phyloP scores from a whole-genome alignment of 768 basidiomycete genomes.

The Rhodotorula diobovata region DNA sequence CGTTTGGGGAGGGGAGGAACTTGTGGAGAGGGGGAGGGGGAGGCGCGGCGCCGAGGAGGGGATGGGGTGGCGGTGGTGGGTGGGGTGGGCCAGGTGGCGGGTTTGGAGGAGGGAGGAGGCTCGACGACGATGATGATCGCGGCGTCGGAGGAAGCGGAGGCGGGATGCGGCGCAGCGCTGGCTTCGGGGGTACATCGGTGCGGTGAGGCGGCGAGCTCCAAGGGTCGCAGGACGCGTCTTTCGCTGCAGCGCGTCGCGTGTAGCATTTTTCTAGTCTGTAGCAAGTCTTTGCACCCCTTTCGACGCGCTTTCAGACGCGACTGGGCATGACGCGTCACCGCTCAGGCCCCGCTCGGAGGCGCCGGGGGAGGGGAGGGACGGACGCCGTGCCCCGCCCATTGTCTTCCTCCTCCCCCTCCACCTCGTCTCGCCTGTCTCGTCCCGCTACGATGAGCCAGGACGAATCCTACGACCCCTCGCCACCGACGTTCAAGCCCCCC shows the following conservation, averaged over 20 bases:
- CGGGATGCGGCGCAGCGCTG: constrained; percentile 67
- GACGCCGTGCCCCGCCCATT: no score
- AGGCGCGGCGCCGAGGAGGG: constrained; percentile 51
- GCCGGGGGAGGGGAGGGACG: no score
- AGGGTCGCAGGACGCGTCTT: not conserved
- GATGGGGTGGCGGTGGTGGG: constrained; percentile 36
- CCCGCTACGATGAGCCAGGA: no score
- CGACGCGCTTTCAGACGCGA: no score
- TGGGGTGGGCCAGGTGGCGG: no score
- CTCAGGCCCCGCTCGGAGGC: no score
- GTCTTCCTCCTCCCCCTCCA: not conserved
- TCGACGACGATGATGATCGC: constrained; percentile 37
- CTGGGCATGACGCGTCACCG: not conserved
- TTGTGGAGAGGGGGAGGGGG: not conserved
- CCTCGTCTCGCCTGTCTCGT: no score
- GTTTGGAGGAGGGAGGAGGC: not conserved
- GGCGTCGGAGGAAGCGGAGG: constrained; percentile 10
- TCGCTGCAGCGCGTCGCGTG: not conserved
- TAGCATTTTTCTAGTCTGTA: not conserved
- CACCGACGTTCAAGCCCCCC: not conserved
- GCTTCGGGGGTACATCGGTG: constrained; percentile 65
- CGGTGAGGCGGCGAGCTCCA: not conserved
- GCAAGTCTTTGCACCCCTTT: not conserved
- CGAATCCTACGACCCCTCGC: not conserved
- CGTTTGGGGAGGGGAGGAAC: not conserved